phyloP scores from a whole-genome alignment of 192 early-diverging fungal species.

The Glomus cerebriforme region DNA sequence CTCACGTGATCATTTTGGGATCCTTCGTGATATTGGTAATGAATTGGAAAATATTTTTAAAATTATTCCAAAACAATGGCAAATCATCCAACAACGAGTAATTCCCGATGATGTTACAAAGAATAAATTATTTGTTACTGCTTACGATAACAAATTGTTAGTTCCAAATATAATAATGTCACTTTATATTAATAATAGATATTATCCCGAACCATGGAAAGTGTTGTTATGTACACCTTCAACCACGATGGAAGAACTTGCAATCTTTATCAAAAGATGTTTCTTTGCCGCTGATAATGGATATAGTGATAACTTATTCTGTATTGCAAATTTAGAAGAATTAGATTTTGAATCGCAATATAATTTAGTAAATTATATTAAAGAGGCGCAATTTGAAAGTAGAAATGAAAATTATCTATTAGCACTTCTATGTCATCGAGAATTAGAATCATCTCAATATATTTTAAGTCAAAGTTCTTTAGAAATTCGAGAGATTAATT shows the following conservation, averaged over 20 bases:
- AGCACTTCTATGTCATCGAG: slow-evolving; percentile 18
- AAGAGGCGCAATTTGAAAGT: background rate
- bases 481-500: background rate
- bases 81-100: background rate
- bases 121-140: slow-evolving; percentile 23
- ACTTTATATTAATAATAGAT: slow-evolving; percentile 24
- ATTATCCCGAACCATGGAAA: slow-evolving; percentile 30
- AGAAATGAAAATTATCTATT: slow-evolving; percentile 3
- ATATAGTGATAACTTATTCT: slow-evolving; percentile 28
- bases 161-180: slow-evolving; percentile 31
- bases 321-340: slow-evolving; percentile 34
- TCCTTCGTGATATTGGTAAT: slow-evolving; percentile 5
- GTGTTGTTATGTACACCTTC: slow-evolving; percentile 28
- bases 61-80: background rate
- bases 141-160: slow-evolving; percentile 7
- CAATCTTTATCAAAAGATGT: slow-evolving; percentile 28
- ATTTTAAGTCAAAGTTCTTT: slow-evolving; percentile 28
- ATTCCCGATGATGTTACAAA: slow-evolving; percentile 6
- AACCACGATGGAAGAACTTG: slow-evolving; percentile 30
- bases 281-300: slow-evolving; percentile 21
- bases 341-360: slow-evolving; percentile 31
- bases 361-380: slow-evolving; percentile 29
- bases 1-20: background rate
- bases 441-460: slow-evolving; percentile 18
- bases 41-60: slow-evolving; percentile 5